Evolutionary conservation across 2,329 filamentous ascomycete genomes (phyloP), one percentile per base, ranked within the genome.

Genomic region (Fusarium zealandicum): DNA sequence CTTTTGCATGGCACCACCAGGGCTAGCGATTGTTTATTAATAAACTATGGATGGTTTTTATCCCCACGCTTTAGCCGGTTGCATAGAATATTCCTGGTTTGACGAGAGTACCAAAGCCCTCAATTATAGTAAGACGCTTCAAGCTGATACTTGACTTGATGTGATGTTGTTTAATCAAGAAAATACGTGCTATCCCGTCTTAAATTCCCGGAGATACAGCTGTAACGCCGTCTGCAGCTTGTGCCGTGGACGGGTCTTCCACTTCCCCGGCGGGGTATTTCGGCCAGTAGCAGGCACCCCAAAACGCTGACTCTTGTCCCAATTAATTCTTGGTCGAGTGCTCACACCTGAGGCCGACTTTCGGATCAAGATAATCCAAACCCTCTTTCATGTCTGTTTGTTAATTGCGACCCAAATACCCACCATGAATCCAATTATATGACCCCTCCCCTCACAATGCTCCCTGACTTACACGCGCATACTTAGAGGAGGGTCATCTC

Each of bases 311-410:
- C 41, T 41, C 17, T 20, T 33, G 25, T 28, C 45, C 36, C 45
- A 41, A 28, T 16, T 14, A 25, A 20, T 17, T 28, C 20, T 32
- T 33, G 25, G 14, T 16, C 33, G 25, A 20, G n/a, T 6, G 5
- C 17, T 46, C 20, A 36, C 22, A 36, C 22, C 25, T 32, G 27
- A 17, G 35, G 44, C 35, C 35, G 35, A 47, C 17, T 17, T 31
- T 47, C 44, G 44, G 27, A 40, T 47, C 35, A 47, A 47, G 33
- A 33, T 47, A 47, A 47, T 38, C 43, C 25, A 30, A 33, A 47
- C 22, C 22, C 6, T 14, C 36, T 10, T 41, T 30, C 20, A 31
- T 31, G 17, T 31, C 14, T 30, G 27, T 30, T 30, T n/a, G n/a
- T 30, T 13, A 5, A 30, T 13, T 30, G 9, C 12, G 27, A 30